Conservation (phyloP, 1,284 basidiomycete genomes). For the Cerrena zonata region DNA sequence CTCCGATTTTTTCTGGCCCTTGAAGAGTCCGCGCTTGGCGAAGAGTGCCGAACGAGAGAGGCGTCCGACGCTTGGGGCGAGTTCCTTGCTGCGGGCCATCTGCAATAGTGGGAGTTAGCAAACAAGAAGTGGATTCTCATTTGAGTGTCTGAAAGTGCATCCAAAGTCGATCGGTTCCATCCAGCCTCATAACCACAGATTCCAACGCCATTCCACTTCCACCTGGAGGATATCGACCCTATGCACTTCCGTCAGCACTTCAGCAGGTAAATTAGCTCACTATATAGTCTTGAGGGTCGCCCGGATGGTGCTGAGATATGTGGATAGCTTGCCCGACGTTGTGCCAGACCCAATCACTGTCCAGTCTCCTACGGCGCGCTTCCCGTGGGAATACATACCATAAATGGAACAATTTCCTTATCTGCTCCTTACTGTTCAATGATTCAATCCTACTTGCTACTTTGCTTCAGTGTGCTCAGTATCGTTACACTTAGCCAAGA, state of each 20-base stretch:
- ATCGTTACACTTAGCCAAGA: not conserved
- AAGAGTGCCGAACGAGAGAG: slow-evolving; percentile 77
- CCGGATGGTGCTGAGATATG: slow-evolving; percentile 14
- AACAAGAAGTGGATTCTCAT: slow-evolving; percentile 12
- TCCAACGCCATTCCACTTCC: slow-evolving; percentile 4
- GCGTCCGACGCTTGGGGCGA: slow-evolving; percentile 81
- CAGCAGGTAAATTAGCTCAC: slow-evolving; percentile 27
- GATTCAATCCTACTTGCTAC: not conserved
- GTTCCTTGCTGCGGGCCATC: slow-evolving; percentile 91
- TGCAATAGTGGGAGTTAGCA: slow-evolving; percentile 28
- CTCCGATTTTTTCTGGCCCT: slow-evolving; percentile 75
- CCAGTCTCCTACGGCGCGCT: slow-evolving; percentile 3
- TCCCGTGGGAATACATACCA: not conserved
- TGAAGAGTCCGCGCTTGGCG: slow-evolving; percentile 75
- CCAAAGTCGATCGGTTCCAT: slow-evolving; percentile 29
- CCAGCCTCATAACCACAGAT: slow-evolving; percentile 25
- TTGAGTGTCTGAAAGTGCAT: slow-evolving; percentile 24
- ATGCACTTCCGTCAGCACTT: slow-evolving; percentile 2
- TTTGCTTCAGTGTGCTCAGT: not conserved
- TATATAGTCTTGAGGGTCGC: slow-evolving; percentile 36
- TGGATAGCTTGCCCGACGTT: slow-evolving; percentile 16
- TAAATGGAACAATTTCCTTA: not conserved
- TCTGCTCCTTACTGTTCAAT: not conserved
- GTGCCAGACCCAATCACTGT: not conserved
- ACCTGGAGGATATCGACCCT: slow-evolving; percentile 5